Evolutionary conservation across 2,329 filamentous ascomycete genomes (phyloP).

Genomic region (Macroventuria anomochaeta): DNA sequence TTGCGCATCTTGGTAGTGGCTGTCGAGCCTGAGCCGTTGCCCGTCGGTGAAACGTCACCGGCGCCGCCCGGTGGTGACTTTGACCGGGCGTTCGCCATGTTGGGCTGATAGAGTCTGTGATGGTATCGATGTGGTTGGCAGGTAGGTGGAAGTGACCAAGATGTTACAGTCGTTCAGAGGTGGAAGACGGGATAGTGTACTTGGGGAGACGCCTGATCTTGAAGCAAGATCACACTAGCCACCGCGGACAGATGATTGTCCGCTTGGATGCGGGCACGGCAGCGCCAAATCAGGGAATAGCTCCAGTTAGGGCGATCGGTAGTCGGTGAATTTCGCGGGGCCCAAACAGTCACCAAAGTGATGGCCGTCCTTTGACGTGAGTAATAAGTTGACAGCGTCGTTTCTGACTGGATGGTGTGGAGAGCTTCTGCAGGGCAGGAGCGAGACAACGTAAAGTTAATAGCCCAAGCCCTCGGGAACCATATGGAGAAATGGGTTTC

Average conservation of each 20-base stretch:
- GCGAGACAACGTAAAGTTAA: conserved; percentile 14
- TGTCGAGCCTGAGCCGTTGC: conserved; percentile 22
- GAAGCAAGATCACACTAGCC: conserved; percentile 24
- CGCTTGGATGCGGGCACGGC: conserved; percentile 28
- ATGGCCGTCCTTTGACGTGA: conserved; percentile 12
- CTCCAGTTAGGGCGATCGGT: conserved; percentile 30
- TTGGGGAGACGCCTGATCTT: conserved; percentile 10
- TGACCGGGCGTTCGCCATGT: conserved; percentile 34
- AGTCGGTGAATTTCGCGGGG: conserved; percentile 27
- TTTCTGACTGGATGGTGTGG: conserved; percentile 21
- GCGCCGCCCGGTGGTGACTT: conserved; percentile 28
- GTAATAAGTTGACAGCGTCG: conserved; percentile 19
- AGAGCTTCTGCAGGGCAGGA: conserved; percentile 23
- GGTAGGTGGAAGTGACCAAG: not conserved
- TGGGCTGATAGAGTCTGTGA: not conserved
- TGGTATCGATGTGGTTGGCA: not conserved
- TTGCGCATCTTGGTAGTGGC: conserved; percentile 47
- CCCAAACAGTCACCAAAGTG: conserved; percentile 17
- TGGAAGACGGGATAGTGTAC: not conserved
- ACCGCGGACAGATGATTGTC: conserved; percentile 25
- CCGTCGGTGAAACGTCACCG: conserved; percentile 41
- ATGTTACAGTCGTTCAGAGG: not conserved
- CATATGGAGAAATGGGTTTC: conserved; percentile 38
- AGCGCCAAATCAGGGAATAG: conserved; percentile 36
- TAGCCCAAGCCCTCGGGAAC: conserved; percentile 29